Percentiles rank a stretch among this genome's conserved stretches.
phyloP scores from a whole-genome alignment of 495 filamentous ascomycete species.

The Pyrenula aspistea region DNA sequence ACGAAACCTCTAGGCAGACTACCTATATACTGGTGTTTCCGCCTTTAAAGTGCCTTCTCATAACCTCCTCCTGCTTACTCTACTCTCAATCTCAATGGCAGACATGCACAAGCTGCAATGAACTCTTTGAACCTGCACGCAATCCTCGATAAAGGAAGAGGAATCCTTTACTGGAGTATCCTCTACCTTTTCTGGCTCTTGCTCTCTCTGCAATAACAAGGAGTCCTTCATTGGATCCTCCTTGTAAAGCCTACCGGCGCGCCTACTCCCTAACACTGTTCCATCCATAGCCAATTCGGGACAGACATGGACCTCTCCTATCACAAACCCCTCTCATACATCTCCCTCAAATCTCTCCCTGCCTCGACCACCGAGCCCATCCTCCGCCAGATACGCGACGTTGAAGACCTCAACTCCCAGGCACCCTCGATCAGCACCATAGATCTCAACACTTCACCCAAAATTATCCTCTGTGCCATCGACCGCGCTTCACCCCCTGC shows the following conservation, averaged over 20 bases:
- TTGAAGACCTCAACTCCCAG: background rate
- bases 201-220: background rate
- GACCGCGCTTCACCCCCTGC: background rate
- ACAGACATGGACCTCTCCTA: background rate
- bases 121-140: too few species aligned
- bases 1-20: too few species aligned
- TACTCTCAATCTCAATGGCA: too few species aligned
- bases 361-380: background rate
- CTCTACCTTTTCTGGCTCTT: too few species aligned
- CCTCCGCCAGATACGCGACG: background rate
- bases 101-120: too few species aligned
- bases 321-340: background rate
- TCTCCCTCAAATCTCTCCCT: background rate
- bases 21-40: too few species aligned
- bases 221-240: background rate
- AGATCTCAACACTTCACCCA: too few species aligned
- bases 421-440: background rate
- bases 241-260: background rate
- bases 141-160: too few species aligned
- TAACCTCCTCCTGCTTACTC: too few species aligned
- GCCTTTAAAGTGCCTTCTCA: too few species aligned
- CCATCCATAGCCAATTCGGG: background rate
- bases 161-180: too few species aligned
- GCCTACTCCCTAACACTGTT: background rate
- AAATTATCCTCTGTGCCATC: background rate